These are phyloP conservation scores for Aspergillus luchuensis DNA, from an alignment of 2,329 filamentous ascomycete genomes.

Conservation along the genomic window DNA sequence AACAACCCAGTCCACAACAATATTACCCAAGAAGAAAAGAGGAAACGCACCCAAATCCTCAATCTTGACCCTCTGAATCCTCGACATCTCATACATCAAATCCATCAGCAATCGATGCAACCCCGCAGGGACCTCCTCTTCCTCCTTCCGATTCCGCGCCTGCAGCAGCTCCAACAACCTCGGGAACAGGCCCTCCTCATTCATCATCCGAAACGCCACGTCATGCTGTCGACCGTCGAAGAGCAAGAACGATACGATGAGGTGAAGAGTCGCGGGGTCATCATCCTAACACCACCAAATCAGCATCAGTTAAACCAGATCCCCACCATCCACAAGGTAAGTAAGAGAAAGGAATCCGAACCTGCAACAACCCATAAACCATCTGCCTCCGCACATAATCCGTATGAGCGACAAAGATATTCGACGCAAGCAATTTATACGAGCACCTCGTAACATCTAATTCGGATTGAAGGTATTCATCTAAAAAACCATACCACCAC, in stretches of 20 bases:
- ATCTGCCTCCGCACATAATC: constrained; percentile 92
- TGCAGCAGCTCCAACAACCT: constrained; percentile 81
- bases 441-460: constrained; percentile 80
- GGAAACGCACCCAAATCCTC: constrained; percentile 71
- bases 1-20: not conserved
- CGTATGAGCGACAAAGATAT: constrained; percentile 71
- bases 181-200: constrained; percentile 78
- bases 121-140: constrained; percentile 47
- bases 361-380: constrained; percentile 80
- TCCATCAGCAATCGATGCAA: constrained; percentile 82
- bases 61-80: constrained; percentile 77
- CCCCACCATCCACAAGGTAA: not conserved
- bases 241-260: constrained; percentile 80
- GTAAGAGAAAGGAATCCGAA: constrained; percentile 26
- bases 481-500: constrained; percentile 43
- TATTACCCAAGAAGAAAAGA: not conserved
- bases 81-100: constrained; percentile 92
- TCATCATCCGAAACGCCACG: constrained; percentile 80
- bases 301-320: not conserved
- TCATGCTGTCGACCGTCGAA: constrained; percentile 83
- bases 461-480: constrained; percentile 72
- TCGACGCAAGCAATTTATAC: constrained; percentile 73
- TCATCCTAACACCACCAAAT: constrained; percentile 67
- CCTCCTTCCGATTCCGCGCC: constrained; percentile 58
- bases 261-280: constrained; percentile 74